phyloP scores from a whole-genome alignment of 257 asterid genomes.

The Solanum okadae region DNA sequence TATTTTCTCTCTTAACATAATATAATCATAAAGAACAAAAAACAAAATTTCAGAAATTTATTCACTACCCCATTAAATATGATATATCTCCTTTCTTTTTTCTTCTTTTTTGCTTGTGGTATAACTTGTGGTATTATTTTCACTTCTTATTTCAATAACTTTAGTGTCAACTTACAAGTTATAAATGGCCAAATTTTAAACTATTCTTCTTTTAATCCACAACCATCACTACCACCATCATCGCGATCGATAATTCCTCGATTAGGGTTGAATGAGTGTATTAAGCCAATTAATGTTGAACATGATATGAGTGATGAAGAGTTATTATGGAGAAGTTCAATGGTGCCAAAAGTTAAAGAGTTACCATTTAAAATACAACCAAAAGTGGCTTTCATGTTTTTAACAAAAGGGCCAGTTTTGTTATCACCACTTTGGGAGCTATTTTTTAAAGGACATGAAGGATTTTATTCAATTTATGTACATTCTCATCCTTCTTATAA shows the following conservation, averaged over 20 bases:
- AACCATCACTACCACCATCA: neutral
- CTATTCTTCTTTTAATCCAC: slow-evolving; percentile 20
- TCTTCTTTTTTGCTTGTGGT: slow-evolving; percentile 35
- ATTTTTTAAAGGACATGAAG: slow-evolving; percentile 29
- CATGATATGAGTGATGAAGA: slow-evolving; percentile 55
- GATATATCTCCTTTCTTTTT: slow-evolving; percentile 15
- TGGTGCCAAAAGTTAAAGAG: slow-evolving; percentile 26
- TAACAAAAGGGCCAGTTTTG: slow-evolving; percentile 23
- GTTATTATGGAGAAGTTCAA: slow-evolving; percentile 45
- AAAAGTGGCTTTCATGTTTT: slow-evolving; percentile 39
- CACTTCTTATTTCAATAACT: slow-evolving; percentile 35
- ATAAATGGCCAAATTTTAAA: slow-evolving; percentile 24
- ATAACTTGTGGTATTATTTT: slow-evolving; percentile 29
- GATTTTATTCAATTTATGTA: slow-evolving; percentile 30
- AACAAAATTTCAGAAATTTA: neutral
- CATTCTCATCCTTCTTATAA: slow-evolving; percentile 26
- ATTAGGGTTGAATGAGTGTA: neutral
- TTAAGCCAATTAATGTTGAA: slow-evolving; percentile 7
- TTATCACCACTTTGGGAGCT: slow-evolving; percentile 38
- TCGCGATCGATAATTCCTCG: neutral
- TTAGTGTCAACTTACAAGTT: slow-evolving; percentile 46
- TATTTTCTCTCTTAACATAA: neutral
- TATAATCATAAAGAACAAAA: slow-evolving; percentile 11
- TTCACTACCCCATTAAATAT: slow-evolving; percentile 7
- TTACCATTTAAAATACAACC: slow-evolving; percentile 21